Evolutionary conservation across 2,329 filamentous ascomycete genomes (phyloP).

Genomic region (Chrysosporium keratinophilum): DNA sequence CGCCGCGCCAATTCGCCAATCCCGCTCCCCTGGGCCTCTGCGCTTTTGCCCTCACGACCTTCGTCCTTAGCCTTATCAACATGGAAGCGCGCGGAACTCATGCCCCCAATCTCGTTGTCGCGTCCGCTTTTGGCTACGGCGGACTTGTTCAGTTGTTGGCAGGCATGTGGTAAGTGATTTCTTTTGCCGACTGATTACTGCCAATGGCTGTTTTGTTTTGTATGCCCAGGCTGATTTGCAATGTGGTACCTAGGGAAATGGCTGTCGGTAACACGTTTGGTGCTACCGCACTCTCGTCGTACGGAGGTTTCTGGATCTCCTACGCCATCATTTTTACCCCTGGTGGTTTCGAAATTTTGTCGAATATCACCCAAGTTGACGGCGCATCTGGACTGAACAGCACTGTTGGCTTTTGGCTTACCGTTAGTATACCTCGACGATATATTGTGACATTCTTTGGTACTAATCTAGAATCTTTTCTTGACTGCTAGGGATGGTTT

Average conservation of each 20-base stretch:
- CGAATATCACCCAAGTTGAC: constrained; percentile 31
- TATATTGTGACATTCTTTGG: background rate
- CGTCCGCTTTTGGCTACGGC: constrained; percentile 63
- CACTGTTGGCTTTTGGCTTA: constrained; percentile 63
- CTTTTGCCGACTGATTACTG: background rate
- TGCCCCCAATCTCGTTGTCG: constrained; percentile 56
- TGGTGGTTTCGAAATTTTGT: constrained; percentile 52
- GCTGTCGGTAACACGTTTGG: constrained; percentile 79
- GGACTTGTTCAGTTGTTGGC: constrained; percentile 68
- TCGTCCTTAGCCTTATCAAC: constrained; percentile 67
- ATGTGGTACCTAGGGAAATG: constrained; percentile 55
- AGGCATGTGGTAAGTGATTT: constrained; percentile 64
- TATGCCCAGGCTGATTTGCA: background rate
- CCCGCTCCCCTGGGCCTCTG: constrained; percentile 66
- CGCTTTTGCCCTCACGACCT: constrained; percentile 74
- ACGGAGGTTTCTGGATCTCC: constrained; percentile 73
- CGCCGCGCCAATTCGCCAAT: constrained; percentile 60
- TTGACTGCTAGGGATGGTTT: constrained; percentile 54
- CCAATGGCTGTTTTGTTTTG: too few relatives aligned
- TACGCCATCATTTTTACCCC: constrained; percentile 64
- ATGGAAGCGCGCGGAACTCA: constrained; percentile 52
- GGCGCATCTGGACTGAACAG: constrained; percentile 41
- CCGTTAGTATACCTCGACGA: constrained; percentile 32
- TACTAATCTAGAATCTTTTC: constrained; percentile 12
- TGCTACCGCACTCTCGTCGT: constrained; percentile 69